phyloP scores from a whole-genome alignment of 371 early-diverging fungal genomes.

The Apophysomyces sp. region DNA sequence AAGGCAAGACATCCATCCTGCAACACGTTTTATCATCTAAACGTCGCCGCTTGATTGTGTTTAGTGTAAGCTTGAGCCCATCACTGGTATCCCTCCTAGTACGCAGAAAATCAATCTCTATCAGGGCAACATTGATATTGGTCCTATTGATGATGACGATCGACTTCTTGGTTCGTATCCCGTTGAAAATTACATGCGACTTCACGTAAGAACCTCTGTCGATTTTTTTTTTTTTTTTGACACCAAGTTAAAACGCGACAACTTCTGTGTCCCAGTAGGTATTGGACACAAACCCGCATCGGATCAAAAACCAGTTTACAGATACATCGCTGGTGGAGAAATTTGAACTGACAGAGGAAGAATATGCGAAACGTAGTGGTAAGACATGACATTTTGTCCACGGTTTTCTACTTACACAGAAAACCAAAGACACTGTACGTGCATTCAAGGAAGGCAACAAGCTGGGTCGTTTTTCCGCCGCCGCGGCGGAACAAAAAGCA shows the following conservation, averaged over 20 bases:
- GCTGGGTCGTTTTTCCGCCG: slow-evolving; percentile 83
- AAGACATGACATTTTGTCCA: slow-evolving; percentile 5
- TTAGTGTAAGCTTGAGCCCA: slow-evolving; percentile 83
- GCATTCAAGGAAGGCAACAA: slow-evolving; percentile 89
- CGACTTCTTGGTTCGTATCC: slow-evolving; percentile 88
- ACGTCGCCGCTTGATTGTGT: neutral
- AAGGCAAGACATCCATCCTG: slow-evolving; percentile 52
- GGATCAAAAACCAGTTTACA: slow-evolving; percentile 70
- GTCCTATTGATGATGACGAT: slow-evolving; percentile 62
- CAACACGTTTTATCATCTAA: neutral
- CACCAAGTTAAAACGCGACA: too few species aligned
- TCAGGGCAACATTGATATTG: slow-evolving; percentile 58
- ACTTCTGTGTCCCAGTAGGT: slow-evolving; percentile 47
- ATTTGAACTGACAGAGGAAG: slow-evolving; percentile 85
- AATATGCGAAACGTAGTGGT: slow-evolving; percentile 77
- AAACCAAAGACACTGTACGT: slow-evolving; percentile 73
- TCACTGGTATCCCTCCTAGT: slow-evolving; percentile 83
- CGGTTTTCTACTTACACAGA: neutral
- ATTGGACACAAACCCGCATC: slow-evolving; percentile 69
- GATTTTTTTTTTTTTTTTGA: too few species aligned
- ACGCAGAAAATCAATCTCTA: slow-evolving; percentile 70
- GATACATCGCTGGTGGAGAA: slow-evolving; percentile 91
- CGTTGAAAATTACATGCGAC: slow-evolving; percentile 75
- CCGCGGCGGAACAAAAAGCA: slow-evolving; percentile 37
- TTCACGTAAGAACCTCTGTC: slow-evolving; percentile 45